These are phyloP conservation scores for Saksenaea oblongispora DNA, from an alignment of 371 early-diverging fungal species.

Conservation along the genomic window DNA sequence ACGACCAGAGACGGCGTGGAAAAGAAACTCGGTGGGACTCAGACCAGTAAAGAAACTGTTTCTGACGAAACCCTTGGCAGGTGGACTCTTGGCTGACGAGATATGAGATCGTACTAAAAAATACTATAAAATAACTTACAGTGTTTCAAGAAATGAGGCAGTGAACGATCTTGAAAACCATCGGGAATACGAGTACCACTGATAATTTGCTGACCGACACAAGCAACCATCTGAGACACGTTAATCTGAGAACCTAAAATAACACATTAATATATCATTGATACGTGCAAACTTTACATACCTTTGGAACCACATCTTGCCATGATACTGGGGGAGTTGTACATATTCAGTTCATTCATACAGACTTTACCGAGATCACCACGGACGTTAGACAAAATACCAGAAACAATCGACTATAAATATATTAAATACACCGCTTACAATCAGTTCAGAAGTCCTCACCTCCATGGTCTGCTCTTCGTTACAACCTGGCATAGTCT, in stretches of 20 bases:
- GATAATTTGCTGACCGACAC: constrained; percentile 99
- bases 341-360: constrained; percentile 88
- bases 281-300: constrained; percentile 18
- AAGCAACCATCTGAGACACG: constrained; percentile 99
- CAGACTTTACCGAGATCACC: constrained; percentile 97
- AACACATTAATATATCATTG: background rate
- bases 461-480: constrained; percentile 90
- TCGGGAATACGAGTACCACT: constrained; percentile 96
- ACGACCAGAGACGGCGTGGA: constrained; percentile 99
- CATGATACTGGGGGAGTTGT: constrained; percentile 99
- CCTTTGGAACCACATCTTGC: constrained; percentile 97
- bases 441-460: constrained; percentile 6
- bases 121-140: constrained; percentile 39
- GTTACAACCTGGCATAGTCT: constrained; percentile 88
- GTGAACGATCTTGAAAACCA: constrained; percentile 95
- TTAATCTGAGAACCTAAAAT: constrained; percentile 88
- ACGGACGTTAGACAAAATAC: constrained; percentile 91
- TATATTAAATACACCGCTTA: background rate
- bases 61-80: constrained; percentile 97
- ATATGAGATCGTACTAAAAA: constrained; percentile 1
- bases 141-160: constrained; percentile 96
- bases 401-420: constrained; percentile 73
- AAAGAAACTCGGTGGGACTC: constrained; percentile 96
- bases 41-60: constrained; percentile 98
- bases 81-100: constrained; percentile 75